Evolutionary conservation across 1,284 basidiomycete genomes (phyloP), one percentile per base, ranked within the genome.

Genomic region (Sanghuangporus weigelae): DNA sequence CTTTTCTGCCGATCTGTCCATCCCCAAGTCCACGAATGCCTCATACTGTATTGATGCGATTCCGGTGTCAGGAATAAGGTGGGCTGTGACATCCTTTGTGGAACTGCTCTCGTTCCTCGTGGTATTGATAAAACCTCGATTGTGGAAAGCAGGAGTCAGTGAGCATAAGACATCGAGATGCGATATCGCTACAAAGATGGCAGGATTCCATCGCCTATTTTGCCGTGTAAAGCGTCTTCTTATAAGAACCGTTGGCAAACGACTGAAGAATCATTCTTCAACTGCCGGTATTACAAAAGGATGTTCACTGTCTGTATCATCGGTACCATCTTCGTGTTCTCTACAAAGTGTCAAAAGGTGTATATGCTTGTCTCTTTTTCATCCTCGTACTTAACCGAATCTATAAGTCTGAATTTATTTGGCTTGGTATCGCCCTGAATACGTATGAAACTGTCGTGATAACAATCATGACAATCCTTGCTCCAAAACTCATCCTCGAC

Each of bases 241-340:
- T 7, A 2, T 48, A n/a, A n/a, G n/a, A n/a, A n/a, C 23, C 31
- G 2, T 46, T 26, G 19, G 10, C 35, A 26, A 39, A 11, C 26
- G 10, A 12, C 11, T 36, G 12, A 2, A 7, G 7, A 5, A 36
- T 7, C 31, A 11, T 8, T 48, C 16, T 7, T 48, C 16, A 10
- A 26, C 21, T 40, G n/a, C n/a, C 39, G 7, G 39, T n/a, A 23
- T 31, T 7, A 19, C 10, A 23, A 12, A 2, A 59, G 57, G 39
- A n/a, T 59, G 11, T 59, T 59, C 42, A 48, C 57, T 39, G 42
- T 59, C 31, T 59, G 57, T 35, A 21, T 49, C 5, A 19, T 59
- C 39, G 57, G 57, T 11, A 46, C 57, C 1, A 11, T 59, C 3
- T 19, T 48, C 12, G 42, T 40, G 12, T 48, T 59, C 44, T 8